Evolutionary conservation across 441 rosid species (phyloP).

Genomic region (Aleurites moluccanus): DNA sequence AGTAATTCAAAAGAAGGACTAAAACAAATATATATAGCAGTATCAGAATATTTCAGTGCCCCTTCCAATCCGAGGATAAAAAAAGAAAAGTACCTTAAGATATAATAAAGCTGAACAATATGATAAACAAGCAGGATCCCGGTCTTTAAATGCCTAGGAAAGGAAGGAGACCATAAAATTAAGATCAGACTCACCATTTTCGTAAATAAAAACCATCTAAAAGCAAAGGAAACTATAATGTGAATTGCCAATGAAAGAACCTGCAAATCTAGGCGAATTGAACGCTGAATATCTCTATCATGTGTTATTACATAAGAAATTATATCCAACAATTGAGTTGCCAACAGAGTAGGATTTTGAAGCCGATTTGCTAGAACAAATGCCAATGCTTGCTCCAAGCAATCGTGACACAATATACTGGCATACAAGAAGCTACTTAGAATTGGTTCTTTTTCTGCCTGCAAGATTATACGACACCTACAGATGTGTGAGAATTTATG

Average conservation of each 20-base stretch:
- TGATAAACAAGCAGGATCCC: conserved; percentile 87
- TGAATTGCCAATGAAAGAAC: conserved; percentile 30
- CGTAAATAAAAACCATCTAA: conserved; percentile 1
- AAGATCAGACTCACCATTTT: background rate
- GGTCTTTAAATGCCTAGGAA: conserved; percentile 73
- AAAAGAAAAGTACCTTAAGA: conserved; percentile 51
- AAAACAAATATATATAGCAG: background rate
- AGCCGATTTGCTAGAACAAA: conserved; percentile 83
- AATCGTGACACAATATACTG: conserved; percentile 64
- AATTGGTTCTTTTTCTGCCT: conserved; percentile 93
- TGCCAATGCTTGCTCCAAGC: conserved; percentile 79
- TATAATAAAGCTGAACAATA: conserved; percentile 70
- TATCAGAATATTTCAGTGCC: background rate
- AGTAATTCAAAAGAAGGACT: background rate
- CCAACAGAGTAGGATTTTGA: conserved; percentile 67
- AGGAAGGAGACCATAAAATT: conserved; percentile 8
- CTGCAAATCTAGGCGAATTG: conserved; percentile 77
- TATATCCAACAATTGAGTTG: conserved; percentile 75
- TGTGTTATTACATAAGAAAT: conserved; percentile 59
- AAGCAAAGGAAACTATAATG: background rate
- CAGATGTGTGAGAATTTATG: background rate
- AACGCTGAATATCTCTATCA: conserved; percentile 58
- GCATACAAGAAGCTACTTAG: conserved; percentile 88
- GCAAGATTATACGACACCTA: conserved; percentile 19
- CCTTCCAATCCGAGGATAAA: background rate